Evolutionary conservation across 2,329 filamentous ascomycete species (phyloP), one percentile per base, ranked within the genome.

Genomic region (Catunica adiposa): DNA sequence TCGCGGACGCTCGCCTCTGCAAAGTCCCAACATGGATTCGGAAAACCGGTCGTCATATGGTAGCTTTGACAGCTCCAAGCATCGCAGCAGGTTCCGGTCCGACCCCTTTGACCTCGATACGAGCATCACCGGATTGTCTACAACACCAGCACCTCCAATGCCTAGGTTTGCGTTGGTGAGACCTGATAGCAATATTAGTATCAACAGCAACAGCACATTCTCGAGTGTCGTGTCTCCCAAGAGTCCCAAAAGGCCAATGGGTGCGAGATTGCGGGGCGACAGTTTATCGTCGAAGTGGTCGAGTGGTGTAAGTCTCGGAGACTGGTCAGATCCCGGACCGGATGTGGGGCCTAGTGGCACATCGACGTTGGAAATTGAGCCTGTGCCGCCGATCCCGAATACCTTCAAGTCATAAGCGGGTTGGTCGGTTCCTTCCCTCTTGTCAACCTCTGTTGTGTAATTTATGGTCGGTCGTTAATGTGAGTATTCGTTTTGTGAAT

Each of bases 51-150:
- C 73, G 29, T 68, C 67, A 0, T 54, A 63, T 17, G 62, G 62
- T 46, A 75, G 70, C 40, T 62, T 66, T n/a, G 66, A 66, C 34
- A 69, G 73, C 47, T 70, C 69, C 47, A 71, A 68, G 4, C 66
- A 69, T 15, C 72, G 74, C 56, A 75, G 74, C 62, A 79, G 78
- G 62, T 78, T 80, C 63, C 76, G 78, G 47, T 81, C 78, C 1
- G 79, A 83, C 60, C 79, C 78, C 1, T 83, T 83, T 62, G 80
- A 83, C 61, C 69, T 83, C n/a, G 79, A 83, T 63, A 60, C 51
- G 1, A 26, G 50, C 15, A 22, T 54, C 5, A 26, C n/a, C n/a
- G n/a, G 37, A 14, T 22, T 44, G 11, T 68, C 11, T 64, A 66
- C 53, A 59, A 59, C 37, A 61, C 59, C 6, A 23, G 61, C 8